Evolutionary conservation across 331 rosid genomes (phyloP), one percentile per base, ranked within the genome.

Genomic region (Cucumis variabilis): DNA sequence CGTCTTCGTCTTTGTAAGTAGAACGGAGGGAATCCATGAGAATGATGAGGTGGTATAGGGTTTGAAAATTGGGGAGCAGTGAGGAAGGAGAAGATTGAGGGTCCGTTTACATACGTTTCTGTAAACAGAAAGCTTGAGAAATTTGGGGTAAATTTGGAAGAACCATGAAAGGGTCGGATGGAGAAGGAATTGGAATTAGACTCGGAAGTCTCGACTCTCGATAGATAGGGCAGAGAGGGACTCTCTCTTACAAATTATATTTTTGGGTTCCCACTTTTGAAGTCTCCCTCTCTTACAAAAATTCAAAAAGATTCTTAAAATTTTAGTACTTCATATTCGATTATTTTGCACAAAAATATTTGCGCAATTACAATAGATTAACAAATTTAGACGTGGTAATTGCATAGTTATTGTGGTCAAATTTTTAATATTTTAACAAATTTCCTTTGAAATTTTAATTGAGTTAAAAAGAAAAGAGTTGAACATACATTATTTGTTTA

Each of bases 1-100:
- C 97, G 82, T 94, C 98, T 71, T 96, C 99, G 88, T 96, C 98
- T 92, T 87, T 91, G 94, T 94, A 93, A 12, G 91, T 92, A 67
- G 98, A 93, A 86, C 90, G 98, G 30, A 92, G 92, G 58, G 93
- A 91, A 79, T 94, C 98, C 99, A 96, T 96, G 60, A 86, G 48
- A 41, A 51, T 25, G 86, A 44, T 25, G 86, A 27, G 87, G 11
- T 78, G 20, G 21, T 9, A 50, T 85, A 86, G 87, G 75, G 90
- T 83, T 85, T 66, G 37, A 30, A 23, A 87, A 44, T 80, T 53
- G 33, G 58, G 27, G 60, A 72, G 20, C 0, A 30, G 9, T 2
- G 69, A 6, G 33, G 83, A 86, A 37, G 71, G 46, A 37, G 70
- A 51, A 81, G 71, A 81, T 1, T 25, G 50, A 75, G 21, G 69